Conservation (phyloP, 1,284 basidiomycete species). For the Rhizopogon hawkerae region DNA sequence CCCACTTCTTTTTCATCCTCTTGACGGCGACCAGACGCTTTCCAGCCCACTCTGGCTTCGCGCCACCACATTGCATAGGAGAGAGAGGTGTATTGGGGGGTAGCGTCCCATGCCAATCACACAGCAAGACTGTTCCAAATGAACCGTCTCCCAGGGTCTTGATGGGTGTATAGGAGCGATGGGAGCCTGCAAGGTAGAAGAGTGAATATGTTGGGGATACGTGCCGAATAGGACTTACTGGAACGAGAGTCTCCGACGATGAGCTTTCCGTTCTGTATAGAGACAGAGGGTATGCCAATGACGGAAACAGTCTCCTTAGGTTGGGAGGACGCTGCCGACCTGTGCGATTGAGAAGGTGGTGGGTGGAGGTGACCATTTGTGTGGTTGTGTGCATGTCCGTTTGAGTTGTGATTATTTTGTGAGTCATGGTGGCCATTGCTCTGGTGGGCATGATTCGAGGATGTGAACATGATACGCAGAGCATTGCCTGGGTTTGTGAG, state of each 20-base stretch:
- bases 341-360: conserved; percentile 19
- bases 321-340: conserved; percentile 14
- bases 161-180: conserved; percentile 59
- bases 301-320: conserved; percentile 56
- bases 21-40: conserved; percentile 97
- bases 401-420: conserved; percentile 16
- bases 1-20: conserved; percentile 96
- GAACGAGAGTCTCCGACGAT: conserved; percentile 62
- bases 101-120: conserved; percentile 97
- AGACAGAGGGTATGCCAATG: conserved; percentile 63
- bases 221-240: conserved; percentile 39
- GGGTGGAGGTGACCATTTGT: conserved; percentile 9
- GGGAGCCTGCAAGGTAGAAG: conserved; percentile 35
- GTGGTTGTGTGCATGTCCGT: conserved; percentile 8
- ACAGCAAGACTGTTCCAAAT: conserved; percentile 97
- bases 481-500: conserved; percentile 39
- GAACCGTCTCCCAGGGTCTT: conserved; percentile 94
- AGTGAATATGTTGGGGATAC: not conserved
- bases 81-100: conserved; percentile 81
- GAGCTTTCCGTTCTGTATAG: conserved; percentile 56
- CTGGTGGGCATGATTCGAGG: conserved; percentile 45
- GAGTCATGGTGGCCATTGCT: conserved; percentile 22
- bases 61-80: conserved; percentile 85
- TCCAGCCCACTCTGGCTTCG: conserved; percentile 88
- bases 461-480: conserved; percentile 57